Evolutionary conservation across 2,329 filamentous ascomycete species (phyloP).

Genomic region (Trichoderma harzianum): DNA sequence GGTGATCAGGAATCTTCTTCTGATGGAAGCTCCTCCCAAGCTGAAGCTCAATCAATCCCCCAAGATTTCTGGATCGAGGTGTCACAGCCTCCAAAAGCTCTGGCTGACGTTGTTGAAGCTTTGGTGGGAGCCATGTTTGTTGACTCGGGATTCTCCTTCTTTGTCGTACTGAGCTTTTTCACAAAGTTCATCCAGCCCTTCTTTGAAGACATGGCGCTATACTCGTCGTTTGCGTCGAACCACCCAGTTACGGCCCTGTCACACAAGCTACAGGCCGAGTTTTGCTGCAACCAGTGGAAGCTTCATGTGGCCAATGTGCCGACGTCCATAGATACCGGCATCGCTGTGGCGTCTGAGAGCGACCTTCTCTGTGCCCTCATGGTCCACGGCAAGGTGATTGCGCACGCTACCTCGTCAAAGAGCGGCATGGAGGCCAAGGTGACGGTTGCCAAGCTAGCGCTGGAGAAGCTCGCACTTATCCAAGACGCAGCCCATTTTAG

Average conservation of each 20-base stretch:
- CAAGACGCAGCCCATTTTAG: conserved; percentile 6
- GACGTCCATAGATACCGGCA: conserved; percentile 40
- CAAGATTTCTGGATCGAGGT: conserved; percentile 66
- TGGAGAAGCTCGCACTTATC: conserved; percentile 9
- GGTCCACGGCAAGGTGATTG: conserved; percentile 69
- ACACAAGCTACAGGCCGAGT: conserved; percentile 59
- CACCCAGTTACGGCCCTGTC: conserved; percentile 77
- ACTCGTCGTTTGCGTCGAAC: conserved; percentile 81
- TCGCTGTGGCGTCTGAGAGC: conserved; percentile 38
- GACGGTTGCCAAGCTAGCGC: conserved; percentile 51
- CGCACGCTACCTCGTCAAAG: conserved; percentile 52
- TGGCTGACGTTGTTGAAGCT: conserved; percentile 85
- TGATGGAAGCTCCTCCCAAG: background rate
- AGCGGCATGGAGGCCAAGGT: conserved; percentile 73
- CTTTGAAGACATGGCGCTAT: conserved; percentile 82
- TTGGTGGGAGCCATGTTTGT: conserved; percentile 90
- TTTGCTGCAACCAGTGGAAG: conserved; percentile 61
- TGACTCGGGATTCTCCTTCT: conserved; percentile 77
- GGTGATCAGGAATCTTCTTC: background rate
- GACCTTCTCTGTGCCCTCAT: conserved; percentile 69
- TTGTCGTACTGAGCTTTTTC: conserved; percentile 73
- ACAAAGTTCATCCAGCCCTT: conserved; percentile 67
- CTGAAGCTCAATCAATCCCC: background rate
- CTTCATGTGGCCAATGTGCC: conserved; percentile 48
- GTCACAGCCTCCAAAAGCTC: conserved; percentile 64